These are phyloP conservation scores for Microsporum canis DNA, from an alignment of 2,329 filamentous ascomycete species.

Conservation along the genomic window DNA sequence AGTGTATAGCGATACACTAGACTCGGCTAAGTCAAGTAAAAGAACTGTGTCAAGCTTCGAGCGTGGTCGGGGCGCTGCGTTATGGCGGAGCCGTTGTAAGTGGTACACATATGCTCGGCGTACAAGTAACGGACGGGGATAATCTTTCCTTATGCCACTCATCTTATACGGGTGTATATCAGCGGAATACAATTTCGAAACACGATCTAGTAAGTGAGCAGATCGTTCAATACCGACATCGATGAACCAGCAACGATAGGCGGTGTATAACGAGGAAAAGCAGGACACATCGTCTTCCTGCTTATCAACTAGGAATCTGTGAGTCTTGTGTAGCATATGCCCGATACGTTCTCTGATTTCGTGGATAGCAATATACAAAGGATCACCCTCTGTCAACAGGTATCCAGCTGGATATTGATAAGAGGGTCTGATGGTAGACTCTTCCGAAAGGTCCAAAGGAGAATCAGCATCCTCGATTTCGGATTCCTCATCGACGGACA, in stretches of 20 bases:
- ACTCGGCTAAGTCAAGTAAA: conserved; percentile 76
- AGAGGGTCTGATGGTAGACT: conserved; percentile 58
- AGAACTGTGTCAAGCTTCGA: conserved; percentile 81
- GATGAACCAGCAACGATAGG: conserved; percentile 92
- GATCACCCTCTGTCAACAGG: conserved; percentile 52
- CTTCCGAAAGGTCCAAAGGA: conserved; percentile 46
- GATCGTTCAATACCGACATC: conserved; percentile 95
- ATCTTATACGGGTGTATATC: conserved; percentile 92
- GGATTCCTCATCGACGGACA: conserved; percentile 16
- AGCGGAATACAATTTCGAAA: conserved; percentile 70
- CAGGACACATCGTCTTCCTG: conserved; percentile 94
- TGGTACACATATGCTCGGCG: conserved; percentile 92
- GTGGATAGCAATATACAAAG: conserved; percentile 66
- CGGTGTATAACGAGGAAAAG: conserved; percentile 84
- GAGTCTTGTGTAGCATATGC: conserved; percentile 67
- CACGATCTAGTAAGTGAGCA: conserved; percentile 80
- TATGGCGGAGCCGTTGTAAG: conserved; percentile 85
- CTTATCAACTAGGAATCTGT: conserved; percentile 67
- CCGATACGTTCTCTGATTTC: conserved; percentile 69
- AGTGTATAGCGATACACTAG: conserved; percentile 81
- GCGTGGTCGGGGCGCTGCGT: conserved; percentile 74
- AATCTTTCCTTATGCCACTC: conserved; percentile 80
- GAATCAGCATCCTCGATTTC: conserved; percentile 36
- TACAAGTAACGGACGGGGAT: conserved; percentile 82
- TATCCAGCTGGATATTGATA: conserved; percentile 88